Conservation (phyloP, 2,329 filamentous ascomycete genomes). For the Aspergillus fructus region DNA sequence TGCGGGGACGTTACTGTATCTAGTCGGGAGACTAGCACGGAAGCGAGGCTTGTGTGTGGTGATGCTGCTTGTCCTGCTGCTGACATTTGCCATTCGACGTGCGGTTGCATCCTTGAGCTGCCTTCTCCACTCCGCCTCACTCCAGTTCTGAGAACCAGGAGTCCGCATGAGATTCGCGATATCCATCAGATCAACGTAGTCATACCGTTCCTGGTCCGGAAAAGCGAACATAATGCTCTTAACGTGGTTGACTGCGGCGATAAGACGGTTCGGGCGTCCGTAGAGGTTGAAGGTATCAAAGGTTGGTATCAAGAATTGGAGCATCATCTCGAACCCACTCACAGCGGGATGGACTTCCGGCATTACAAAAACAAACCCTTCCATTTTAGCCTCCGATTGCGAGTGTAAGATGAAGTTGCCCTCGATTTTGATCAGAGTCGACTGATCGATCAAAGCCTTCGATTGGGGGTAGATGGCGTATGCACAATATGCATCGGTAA, state of each 20-base stretch:
- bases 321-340: constrained; percentile 90
- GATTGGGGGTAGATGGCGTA: constrained; percentile 96
- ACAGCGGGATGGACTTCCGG: constrained; percentile 91
- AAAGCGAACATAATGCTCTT: constrained; percentile 98
- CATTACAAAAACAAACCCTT: constrained; percentile 98
- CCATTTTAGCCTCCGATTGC: constrained; percentile 71
- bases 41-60: constrained; percentile 53
- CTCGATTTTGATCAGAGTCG: constrained; percentile 90
- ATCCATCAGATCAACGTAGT: constrained; percentile 86
- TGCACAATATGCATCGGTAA: constrained; percentile 85
- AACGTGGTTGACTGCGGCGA: constrained; percentile 82
- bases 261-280: constrained; percentile 79
- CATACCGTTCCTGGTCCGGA: constrained; percentile 82
- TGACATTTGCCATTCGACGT: constrained; percentile 37
- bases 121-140: constrained; percentile 84
- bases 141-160: constrained; percentile 74
- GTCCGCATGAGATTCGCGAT: constrained; percentile 77
- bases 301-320: constrained; percentile 87
- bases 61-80: constrained; percentile 53
- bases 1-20: constrained; percentile 37
- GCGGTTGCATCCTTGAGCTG: constrained; percentile 85
- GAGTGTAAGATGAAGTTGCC: constrained; percentile 86
- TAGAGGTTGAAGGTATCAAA: constrained; percentile 93
- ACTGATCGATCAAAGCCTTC: constrained; percentile 89
- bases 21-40: constrained; percentile 37